Evolutionary conservation across 345 rosid species (phyloP).

Genomic region (Citrus medica): DNA sequence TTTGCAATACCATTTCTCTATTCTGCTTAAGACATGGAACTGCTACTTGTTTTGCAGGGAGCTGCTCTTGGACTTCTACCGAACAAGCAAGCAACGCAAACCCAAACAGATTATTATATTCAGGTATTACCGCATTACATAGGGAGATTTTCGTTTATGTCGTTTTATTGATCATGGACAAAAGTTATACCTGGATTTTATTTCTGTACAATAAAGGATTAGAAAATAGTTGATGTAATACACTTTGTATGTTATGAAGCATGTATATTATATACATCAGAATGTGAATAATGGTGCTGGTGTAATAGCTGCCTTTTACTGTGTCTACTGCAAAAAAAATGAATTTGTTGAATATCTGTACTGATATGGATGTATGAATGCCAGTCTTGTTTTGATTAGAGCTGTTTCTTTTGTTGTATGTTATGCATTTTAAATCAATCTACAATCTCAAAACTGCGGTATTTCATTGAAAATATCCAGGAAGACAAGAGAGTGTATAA

Average conservation of each 20-base stretch:
- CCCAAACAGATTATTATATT: constrained; percentile 79
- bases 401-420: not conserved
- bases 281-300: not conserved
- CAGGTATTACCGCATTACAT: constrained; percentile 43
- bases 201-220: not conserved
- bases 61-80: constrained; percentile 59
- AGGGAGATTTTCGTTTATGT: not conserved
- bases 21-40: not conserved
- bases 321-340: not conserved
- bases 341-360: not conserved
- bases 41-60: constrained; percentile 45
- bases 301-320: not conserved
- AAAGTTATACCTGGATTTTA: not conserved
- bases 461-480: not conserved
- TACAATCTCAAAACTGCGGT: not conserved
- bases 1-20: not conserved
- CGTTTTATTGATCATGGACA: not conserved
- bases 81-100: constrained; percentile 47
- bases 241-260: not conserved
- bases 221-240: not conserved
- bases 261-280: not conserved
- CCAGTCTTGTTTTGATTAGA: not conserved
- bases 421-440: not conserved
- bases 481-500: too few species aligned
- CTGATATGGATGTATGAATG: not conserved